A percentile compares a stretch with the other conserved stretches of the same genome.
phyloP scores from a whole-genome alignment of 1,284 basidiomycete genomes.

The Coriolopsis trogii region DNA sequence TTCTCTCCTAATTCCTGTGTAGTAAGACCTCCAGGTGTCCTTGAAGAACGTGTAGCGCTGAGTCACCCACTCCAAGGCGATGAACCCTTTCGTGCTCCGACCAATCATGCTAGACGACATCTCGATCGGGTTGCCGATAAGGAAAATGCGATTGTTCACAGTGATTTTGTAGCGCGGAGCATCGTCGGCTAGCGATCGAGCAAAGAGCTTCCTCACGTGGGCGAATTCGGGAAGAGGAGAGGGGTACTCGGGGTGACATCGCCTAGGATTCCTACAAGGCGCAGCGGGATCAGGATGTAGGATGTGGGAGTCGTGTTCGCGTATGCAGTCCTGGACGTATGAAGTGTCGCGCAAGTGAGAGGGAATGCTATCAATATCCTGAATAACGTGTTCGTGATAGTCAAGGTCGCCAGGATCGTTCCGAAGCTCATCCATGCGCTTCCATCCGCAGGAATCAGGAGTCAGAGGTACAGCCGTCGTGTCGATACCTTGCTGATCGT shows the following conservation, averaged over 20 bases:
- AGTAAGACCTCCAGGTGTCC: constrained; percentile 14
- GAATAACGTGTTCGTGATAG: background rate
- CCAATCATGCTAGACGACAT: background rate
- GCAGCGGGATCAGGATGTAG: too few relatives aligned
- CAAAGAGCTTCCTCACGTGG: too few relatives aligned
- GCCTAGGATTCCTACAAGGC: too few relatives aligned
- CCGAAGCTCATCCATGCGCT: background rate
- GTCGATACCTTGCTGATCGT: constrained; percentile 13
- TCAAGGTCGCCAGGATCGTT: background rate
- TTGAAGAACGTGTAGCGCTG: constrained; percentile 10
- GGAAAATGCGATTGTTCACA: background rate
- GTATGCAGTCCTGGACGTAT: too few relatives aligned
- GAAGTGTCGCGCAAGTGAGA: too few relatives aligned
- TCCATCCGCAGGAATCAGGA: background rate
- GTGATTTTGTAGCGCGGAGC: background rate
- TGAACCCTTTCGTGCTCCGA: constrained; percentile 10
- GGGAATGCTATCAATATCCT: background rate
- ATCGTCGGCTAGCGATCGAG: background rate
- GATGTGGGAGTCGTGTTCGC: too few relatives aligned
- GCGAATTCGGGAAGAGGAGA: background rate
- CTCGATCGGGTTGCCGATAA: constrained; percentile 1
- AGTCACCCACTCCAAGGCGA: constrained; percentile 7
- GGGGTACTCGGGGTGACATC: too few relatives aligned
- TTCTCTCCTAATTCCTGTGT: constrained; percentile 4
- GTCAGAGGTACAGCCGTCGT: background rate